Evolutionary conservation across 2,329 filamentous ascomycete species (phyloP).

Genomic region (Aspergillus versicolor): DNA sequence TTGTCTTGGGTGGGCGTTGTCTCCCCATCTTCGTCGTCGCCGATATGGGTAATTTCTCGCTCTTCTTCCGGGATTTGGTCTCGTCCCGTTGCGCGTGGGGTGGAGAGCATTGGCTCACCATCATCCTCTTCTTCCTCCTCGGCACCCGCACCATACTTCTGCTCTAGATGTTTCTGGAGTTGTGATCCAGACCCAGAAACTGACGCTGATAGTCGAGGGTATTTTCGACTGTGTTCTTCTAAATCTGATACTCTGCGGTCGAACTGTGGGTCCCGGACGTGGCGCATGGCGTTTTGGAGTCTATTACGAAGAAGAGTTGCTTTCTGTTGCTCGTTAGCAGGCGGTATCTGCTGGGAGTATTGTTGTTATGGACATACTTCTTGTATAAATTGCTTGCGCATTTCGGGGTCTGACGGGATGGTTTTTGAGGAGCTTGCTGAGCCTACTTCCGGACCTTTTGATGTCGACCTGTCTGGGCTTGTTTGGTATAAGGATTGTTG

Average conservation of each 20-base stretch:
- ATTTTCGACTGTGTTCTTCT: constrained; percentile 40
- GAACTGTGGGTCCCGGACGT: constrained; percentile 37
- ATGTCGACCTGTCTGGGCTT: neutral
- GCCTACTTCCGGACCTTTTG: neutral
- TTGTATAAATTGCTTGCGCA: constrained; percentile 42
- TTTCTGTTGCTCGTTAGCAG: constrained; percentile 33
- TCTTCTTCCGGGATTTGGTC: neutral
- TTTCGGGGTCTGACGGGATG: constrained; percentile 35
- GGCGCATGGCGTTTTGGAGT: constrained; percentile 43
- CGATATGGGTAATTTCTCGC: neutral
- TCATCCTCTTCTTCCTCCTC: neutral
- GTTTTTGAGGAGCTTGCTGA: constrained; percentile 10
- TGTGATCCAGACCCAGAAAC: neutral
- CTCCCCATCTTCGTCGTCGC: constrained; percentile 25
- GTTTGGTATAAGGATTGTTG: constrained; percentile 1
- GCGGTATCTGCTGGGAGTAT: constrained; percentile 5
- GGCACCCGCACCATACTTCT: neutral
- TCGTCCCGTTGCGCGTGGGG: constrained; percentile 14
- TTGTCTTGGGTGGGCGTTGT: constrained; percentile 21
- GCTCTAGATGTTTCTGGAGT: constrained; percentile 1
- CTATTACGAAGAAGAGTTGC: constrained; percentile 38
- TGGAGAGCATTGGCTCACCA: neutral
- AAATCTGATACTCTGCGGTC: constrained; percentile 42
- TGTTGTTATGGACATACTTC: constrained; percentile 28
- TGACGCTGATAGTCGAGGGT: constrained; percentile 26